A percentile compares a stretch with the other conserved stretches of the same genome.
Evolutionary conservation across 83 land plant genomes (phyloP).

Genomic region (Thuja plicata): DNA sequence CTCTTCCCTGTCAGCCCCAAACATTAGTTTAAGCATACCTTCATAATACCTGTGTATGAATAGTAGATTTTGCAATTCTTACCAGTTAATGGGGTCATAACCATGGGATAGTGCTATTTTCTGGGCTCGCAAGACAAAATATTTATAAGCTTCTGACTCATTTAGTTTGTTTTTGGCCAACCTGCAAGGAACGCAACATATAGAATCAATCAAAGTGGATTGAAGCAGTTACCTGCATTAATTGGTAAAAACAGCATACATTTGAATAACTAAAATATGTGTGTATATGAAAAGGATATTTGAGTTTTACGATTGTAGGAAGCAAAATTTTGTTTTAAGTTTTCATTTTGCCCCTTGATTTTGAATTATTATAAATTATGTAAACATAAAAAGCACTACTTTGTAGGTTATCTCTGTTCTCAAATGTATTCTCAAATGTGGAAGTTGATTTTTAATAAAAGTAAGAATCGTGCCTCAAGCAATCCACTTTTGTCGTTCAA

Average conservation of each 20-base stretch:
- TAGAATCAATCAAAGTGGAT: background rate
- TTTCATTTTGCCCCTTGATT: no score
- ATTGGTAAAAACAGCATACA: background rate
- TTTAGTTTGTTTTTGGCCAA: constrained; percentile 33
- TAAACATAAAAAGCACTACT: no score
- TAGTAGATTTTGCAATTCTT: background rate
- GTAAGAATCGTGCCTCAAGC: no score
- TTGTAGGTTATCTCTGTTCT: no score
- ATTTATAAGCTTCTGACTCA: constrained; percentile 61
- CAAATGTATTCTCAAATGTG: no score
- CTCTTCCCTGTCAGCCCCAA: constrained; percentile 65
- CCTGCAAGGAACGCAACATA: constrained; percentile 40
- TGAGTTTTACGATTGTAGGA: no score
- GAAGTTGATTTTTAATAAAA: no score
- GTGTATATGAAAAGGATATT: no score
- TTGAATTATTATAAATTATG: no score
- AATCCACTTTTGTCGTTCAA: no score
- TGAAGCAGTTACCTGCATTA: background rate
- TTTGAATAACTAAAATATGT: background rate
- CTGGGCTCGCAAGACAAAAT: constrained; percentile 81
- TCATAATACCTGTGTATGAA: background rate
- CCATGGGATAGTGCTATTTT: constrained; percentile 79
- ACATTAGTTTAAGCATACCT: background rate
- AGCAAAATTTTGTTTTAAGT: no score
- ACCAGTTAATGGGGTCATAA: constrained; percentile 85